These are phyloP conservation scores for Hirsutella rhossiliensis DNA, from an alignment of 2,329 filamentous ascomycete genomes.

Conservation along the genomic window DNA sequence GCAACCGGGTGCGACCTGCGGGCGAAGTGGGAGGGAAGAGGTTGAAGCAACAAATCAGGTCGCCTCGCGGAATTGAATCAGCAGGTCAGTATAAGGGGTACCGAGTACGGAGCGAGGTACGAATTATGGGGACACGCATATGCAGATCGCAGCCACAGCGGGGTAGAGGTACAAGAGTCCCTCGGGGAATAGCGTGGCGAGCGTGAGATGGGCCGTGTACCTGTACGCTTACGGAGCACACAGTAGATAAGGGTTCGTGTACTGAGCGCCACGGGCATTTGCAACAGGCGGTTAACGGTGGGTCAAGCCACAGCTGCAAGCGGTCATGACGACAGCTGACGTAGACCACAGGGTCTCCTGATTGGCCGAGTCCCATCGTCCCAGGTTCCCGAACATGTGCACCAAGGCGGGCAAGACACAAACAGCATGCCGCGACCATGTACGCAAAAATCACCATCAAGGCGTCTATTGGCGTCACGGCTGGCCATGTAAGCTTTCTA, in stretches of 20 bases:
- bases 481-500: too few relatives aligned
- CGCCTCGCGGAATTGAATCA: not conserved
- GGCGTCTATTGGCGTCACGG: too few relatives aligned
- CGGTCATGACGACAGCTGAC: not conserved
- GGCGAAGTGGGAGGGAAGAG: not conserved
- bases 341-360: not conserved
- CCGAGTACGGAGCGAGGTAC: not conserved
- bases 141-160: not conserved
- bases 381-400: too few relatives aligned
- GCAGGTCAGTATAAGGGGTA: not conserved
- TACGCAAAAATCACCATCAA: too few relatives aligned
- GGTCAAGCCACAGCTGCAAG: slow-evolving; percentile 1
- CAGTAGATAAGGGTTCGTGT: not conserved
- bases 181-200: not conserved
- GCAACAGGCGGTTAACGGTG: not conserved
- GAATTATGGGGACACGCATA: not conserved
- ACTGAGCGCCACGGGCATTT: not conserved
- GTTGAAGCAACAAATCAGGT: not conserved
- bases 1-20: not conserved
- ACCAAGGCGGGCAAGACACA: too few relatives aligned
- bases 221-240: not conserved
- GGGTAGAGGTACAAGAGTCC: too few relatives aligned
- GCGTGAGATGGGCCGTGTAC: not conserved
- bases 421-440: too few relatives aligned
- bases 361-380: too few relatives aligned